Percentiles rank a stretch among this genome's conserved stretches.
Evolutionary conservation across 345 rosid species (phyloP).

Genomic region (Salix purpurea): DNA sequence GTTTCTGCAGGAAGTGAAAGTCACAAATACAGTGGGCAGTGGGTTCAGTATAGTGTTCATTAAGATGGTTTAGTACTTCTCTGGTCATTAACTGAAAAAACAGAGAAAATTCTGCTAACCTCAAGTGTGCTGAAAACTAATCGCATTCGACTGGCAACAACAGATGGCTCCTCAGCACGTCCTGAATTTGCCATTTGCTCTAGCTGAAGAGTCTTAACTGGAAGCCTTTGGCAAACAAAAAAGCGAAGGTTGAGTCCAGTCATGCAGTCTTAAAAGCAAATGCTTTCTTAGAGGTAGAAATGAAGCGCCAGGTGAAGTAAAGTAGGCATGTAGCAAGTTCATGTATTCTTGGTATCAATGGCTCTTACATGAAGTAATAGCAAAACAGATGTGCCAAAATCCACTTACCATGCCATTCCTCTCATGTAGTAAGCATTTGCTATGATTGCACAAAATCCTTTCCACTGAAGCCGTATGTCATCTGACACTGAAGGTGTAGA

Average conservation of each 20-base stretch:
- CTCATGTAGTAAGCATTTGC: constrained; percentile 77
- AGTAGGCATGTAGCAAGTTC: background rate
- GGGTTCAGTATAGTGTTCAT: background rate
- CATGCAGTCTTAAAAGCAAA: background rate
- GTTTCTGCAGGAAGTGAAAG: background rate
- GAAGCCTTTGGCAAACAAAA: constrained; percentile 53
- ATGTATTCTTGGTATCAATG: background rate
- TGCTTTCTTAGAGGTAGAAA: background rate
- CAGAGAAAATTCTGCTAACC: constrained; percentile 35
- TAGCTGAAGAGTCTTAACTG: constrained; percentile 88
- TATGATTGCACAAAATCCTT: constrained; percentile 87
- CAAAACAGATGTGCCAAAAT: background rate
- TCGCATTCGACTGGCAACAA: constrained; percentile 85
- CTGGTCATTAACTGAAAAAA: background rate
- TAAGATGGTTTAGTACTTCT: background rate
- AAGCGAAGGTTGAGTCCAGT: background rate
- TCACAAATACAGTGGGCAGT: background rate
- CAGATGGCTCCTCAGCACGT: constrained; percentile 73
- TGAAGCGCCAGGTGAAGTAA: background rate
- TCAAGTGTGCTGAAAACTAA: constrained; percentile 86
- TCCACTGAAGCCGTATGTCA: constrained; percentile 58
- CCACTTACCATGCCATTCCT: constrained; percentile 93
- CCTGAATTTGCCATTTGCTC: constrained; percentile 93
- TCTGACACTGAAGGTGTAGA: constrained; percentile 61
- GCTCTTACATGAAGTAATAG: background rate